Evolutionary conservation across 2,329 filamentous ascomycete species (phyloP).

Genomic region (Cladobotryum mycophilum): DNA sequence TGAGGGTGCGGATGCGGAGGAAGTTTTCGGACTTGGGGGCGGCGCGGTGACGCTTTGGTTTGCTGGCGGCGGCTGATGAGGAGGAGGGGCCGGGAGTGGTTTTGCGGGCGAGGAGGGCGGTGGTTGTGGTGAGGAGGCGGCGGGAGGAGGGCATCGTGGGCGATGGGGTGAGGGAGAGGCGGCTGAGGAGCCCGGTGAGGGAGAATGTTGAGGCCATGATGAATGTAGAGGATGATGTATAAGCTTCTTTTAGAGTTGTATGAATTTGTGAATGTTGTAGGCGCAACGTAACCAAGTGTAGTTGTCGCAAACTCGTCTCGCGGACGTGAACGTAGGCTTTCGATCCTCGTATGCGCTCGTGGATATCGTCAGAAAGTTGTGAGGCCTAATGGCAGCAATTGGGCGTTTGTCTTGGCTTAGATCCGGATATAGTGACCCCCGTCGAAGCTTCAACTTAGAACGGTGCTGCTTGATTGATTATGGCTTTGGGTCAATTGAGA

Average conservation of each 20-base stretch:
- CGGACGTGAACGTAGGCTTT: no score
- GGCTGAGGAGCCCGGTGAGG: slow-evolving; percentile 26
- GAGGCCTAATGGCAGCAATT: no score
- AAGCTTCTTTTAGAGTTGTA: no score
- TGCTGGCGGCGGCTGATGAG: slow-evolving; percentile 18
- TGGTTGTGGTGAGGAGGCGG: slow-evolving; percentile 28
- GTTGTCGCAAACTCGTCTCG: no score
- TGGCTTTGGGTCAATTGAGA: no score
- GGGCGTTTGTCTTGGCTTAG: no score
- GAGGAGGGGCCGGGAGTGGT: slow-evolving; percentile 20
- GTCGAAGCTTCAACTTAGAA: no score
- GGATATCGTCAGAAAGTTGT: no score
- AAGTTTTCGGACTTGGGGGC: slow-evolving; percentile 32
- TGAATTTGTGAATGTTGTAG: background rate
- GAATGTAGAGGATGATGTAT: background rate
- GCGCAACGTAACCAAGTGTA: background rate
- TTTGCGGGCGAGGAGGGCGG: slow-evolving; percentile 24
- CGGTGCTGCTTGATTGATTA: no score
- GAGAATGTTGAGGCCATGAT: slow-evolving; percentile 25
- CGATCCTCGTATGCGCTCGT: no score
- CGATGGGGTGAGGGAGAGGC: slow-evolving; percentile 13
- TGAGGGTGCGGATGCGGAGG: slow-evolving; percentile 39
- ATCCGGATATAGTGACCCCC: no score
- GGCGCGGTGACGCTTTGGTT: slow-evolving; percentile 22
- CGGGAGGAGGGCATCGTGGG: slow-evolving; percentile 9